phyloP scores from a whole-genome alignment of 768 basidiomycete species.

The Mrakia blollopis region DNA sequence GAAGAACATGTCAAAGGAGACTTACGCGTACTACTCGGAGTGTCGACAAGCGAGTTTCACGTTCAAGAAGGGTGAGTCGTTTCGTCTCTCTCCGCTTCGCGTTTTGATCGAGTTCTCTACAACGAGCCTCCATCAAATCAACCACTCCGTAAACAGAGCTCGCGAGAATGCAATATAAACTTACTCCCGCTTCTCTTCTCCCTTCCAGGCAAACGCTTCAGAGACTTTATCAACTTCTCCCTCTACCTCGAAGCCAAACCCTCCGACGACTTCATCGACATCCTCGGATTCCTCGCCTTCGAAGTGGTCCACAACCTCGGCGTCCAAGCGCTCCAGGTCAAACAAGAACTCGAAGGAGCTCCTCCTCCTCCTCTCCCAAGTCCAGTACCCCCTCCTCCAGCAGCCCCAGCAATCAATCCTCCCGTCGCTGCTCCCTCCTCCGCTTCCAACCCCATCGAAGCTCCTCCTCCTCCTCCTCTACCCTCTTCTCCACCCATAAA shows the following conservation, averaged over 20 bases:
- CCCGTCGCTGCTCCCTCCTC: not conserved
- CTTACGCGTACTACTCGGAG: conserved; percentile 94
- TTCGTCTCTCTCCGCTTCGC: conserved; percentile 42
- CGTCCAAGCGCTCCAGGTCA: conserved; percentile 73
- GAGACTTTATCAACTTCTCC: conserved; percentile 87
- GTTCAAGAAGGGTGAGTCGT: conserved; percentile 70
- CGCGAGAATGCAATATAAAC: too few species aligned
- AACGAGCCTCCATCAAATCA: too few species aligned
- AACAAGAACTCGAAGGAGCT: conserved; percentile 66
- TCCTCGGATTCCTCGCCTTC: conserved; percentile 93
- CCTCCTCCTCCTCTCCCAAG: conserved; percentile 52
- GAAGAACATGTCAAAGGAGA: conserved; percentile 90
- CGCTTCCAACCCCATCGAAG: not conserved
- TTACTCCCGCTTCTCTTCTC: conserved; percentile 6
- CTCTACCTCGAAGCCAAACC: conserved; percentile 79
- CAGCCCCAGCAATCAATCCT: not conserved
- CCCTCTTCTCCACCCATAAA: not conserved
- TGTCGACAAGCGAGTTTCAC: conserved; percentile 96
- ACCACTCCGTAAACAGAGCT: too few species aligned
- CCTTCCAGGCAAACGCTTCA: conserved; percentile 76
- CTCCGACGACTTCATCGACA: conserved; percentile 91
- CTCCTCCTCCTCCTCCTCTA: not conserved
- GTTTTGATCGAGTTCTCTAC: too few species aligned
- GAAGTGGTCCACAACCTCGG: conserved; percentile 95
- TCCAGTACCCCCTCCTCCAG: not conserved